Conservation (phyloP, 192 early-diverging fungal genomes). For the Rhizophagus prolifer region DNA sequence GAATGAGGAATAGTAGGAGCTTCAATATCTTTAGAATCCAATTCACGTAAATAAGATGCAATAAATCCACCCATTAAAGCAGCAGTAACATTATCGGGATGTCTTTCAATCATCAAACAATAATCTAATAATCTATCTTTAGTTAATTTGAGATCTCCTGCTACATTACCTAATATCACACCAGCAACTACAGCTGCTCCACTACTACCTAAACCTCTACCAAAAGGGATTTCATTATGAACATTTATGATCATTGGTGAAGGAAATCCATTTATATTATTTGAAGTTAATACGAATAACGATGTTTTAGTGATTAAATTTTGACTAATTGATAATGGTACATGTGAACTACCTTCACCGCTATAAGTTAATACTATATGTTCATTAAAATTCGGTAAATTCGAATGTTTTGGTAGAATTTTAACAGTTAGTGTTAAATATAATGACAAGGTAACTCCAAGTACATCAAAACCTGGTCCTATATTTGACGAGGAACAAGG, state of each 20-base stretch:
- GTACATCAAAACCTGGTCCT: slow-evolving; percentile 95
- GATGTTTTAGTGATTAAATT: slow-evolving; percentile 95
- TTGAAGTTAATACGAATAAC: slow-evolving; percentile 79
- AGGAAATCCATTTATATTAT: slow-evolving; percentile 63
- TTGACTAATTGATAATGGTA: slow-evolving; percentile 73
- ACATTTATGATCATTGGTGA: slow-evolving; percentile 68
- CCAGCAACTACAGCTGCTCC: slow-evolving; percentile 96
- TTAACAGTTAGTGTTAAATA: slow-evolving; percentile 72
- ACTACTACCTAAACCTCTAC: slow-evolving; percentile 95
- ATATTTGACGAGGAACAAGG: slow-evolving; percentile 97
- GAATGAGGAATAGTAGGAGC: slow-evolving; percentile 48
- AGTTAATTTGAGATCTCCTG: slow-evolving; percentile 65
- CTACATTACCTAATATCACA: slow-evolving; percentile 76
- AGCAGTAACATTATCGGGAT: slow-evolving; percentile 97
- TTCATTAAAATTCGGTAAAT: slow-evolving; percentile 4
- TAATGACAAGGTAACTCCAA: slow-evolving; percentile 89
- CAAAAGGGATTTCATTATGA: slow-evolving; percentile 91
- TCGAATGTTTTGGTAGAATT: slow-evolving; percentile 29
- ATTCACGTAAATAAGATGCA: slow-evolving; percentile 75
- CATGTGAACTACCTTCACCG: slow-evolving; percentile 68
- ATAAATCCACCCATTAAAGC: slow-evolving; percentile 94
- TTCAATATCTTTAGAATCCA: slow-evolving; percentile 47
- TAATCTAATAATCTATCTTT: slow-evolving; percentile 87
- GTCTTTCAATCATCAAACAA: slow-evolving; percentile 89
- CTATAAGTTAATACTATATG: slow-evolving; percentile 54